These are phyloP conservation scores for Fraxinus americana DNA, from an alignment of 257 asterid genomes.

Conservation along the genomic window DNA sequence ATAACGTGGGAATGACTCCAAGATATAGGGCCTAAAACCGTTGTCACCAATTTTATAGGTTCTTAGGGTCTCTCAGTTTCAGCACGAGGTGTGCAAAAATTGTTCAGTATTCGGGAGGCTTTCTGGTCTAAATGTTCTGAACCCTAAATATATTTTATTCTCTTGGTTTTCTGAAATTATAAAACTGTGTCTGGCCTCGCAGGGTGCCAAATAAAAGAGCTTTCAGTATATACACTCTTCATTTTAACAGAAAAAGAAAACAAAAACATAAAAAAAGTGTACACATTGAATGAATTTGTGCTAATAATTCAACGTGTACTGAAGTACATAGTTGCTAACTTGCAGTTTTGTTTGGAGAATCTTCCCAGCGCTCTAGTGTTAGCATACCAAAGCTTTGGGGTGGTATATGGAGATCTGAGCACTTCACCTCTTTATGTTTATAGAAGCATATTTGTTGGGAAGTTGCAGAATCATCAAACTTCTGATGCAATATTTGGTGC, in stretches of 20 bases:
- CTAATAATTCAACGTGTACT: neutral
- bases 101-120: neutral
- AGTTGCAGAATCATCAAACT: conserved; percentile 56
- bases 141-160: neutral
- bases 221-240: neutral
- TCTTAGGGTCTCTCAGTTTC: neutral
- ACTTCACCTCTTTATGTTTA: conserved; percentile 93
- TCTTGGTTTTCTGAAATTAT: conserved; percentile 8
- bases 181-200: neutral
- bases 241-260: neutral
- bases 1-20: conserved; percentile 1
- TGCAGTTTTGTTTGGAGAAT: conserved; percentile 62
- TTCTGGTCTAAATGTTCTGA: neutral
- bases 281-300: neutral
- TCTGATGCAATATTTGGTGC: conserved; percentile 79
- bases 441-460: conserved; percentile 69
- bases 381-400: conserved; percentile 94
- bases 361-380: conserved; percentile 57
- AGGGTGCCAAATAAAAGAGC: conserved; percentile 5
- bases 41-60: conserved; percentile 1
- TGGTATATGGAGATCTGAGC: conserved; percentile 92
- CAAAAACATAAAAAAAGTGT: no score
- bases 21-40: conserved; percentile 3
- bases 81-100: neutral
- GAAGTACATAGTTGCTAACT: conserved; percentile 28